Base-by-base conservation (phyloP, 2,329 filamentous ascomycete genomes). In the Xylaria digitata region DNA sequence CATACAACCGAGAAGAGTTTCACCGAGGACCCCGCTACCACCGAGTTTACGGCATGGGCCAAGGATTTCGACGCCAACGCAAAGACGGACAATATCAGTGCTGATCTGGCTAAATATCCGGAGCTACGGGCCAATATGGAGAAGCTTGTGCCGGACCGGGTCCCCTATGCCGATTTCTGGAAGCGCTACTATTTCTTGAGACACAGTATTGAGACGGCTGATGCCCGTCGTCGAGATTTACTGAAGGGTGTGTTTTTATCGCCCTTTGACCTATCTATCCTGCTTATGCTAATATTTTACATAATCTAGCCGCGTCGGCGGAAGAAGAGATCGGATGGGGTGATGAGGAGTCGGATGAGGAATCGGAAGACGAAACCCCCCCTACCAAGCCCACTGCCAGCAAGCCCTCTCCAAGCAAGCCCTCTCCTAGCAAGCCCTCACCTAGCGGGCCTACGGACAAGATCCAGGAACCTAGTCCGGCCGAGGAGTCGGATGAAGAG, bases 161-260 rank as follows among this genome's bases (percentile, higher is more conserved):
- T 97, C n/a, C 87, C 94, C 40, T 99, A 99, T 75, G 86, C 84
- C 59, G 87, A 91, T 59, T 99, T 99, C 78, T 99, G 96, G 95
- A 91, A 87, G 77, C 87, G 96, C 63, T 99, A 99, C 80, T 98
- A 98, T 79, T 99, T 97, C 83, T 82, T 98, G 70, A 87, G 95
- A 75, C 91, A 96, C 75, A 93, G 96, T 17, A 92, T 99, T 70
- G 95, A 98, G 82, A 94, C 92, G 30, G 94, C 97, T 65, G 96
- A 99, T 81, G 90, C 91, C 75, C 89, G 93, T 78, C 86, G 96
- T 78, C 90, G 91, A 73, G 96, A 99, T 79, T 86, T 99, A 63
- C 83, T 99, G 23, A 96, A 97, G 81, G 95, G 95, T 97, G 83
- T 70, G 86, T 79, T 52, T 57, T 56, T 52, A 45, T 40, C 26